phyloP scores from a whole-genome alignment of 1,139 yeast genomes.

The Arxiozyma heterogenica region DNA sequence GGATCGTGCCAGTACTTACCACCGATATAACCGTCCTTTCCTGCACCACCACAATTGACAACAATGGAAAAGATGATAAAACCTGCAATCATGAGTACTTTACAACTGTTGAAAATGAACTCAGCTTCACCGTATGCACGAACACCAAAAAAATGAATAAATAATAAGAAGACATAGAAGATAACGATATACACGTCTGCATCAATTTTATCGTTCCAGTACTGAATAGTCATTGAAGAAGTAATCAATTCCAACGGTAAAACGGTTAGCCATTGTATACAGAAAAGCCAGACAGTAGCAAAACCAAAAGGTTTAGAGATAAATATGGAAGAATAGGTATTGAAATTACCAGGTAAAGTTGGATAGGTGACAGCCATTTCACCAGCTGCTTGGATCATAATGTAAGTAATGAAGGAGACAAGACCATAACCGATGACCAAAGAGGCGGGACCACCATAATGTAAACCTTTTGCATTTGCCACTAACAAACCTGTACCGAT shows the following conservation, averaged over 20 bases:
- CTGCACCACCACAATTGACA: slow-evolving; percentile 56
- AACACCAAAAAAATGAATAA: slow-evolving; percentile 53
- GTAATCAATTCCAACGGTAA: slow-evolving; percentile 72
- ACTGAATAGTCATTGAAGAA: slow-evolving; percentile 57
- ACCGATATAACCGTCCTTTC: slow-evolving; percentile 51
- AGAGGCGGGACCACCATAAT: slow-evolving; percentile 71
- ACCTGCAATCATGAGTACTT: slow-evolving; percentile 51
- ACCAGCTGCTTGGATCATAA: slow-evolving; percentile 69
- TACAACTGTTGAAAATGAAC: slow-evolving; percentile 46
- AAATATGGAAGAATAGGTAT: slow-evolving; percentile 54
- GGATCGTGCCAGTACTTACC: slow-evolving; percentile 50
- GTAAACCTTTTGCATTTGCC: slow-evolving; percentile 60
- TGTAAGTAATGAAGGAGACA: slow-evolving; percentile 57
- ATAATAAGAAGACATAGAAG: slow-evolving; percentile 46
- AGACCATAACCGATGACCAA: slow-evolving; percentile 57
- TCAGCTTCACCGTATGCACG: slow-evolving; percentile 68
- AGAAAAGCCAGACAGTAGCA: slow-evolving; percentile 72
- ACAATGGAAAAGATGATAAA: slow-evolving; percentile 53
- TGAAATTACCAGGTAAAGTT: slow-evolving; percentile 71
- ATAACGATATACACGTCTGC: slow-evolving; percentile 57
- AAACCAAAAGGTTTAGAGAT: slow-evolving; percentile 72
- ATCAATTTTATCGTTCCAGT: slow-evolving; percentile 49
- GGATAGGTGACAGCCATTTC: slow-evolving; percentile 66
- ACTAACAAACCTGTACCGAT: slow-evolving; percentile 71
- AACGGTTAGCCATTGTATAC: slow-evolving; percentile 68